Conservation (phyloP, 2,329 filamentous ascomycete genomes). For the Diplocarpon rosae region DNA sequence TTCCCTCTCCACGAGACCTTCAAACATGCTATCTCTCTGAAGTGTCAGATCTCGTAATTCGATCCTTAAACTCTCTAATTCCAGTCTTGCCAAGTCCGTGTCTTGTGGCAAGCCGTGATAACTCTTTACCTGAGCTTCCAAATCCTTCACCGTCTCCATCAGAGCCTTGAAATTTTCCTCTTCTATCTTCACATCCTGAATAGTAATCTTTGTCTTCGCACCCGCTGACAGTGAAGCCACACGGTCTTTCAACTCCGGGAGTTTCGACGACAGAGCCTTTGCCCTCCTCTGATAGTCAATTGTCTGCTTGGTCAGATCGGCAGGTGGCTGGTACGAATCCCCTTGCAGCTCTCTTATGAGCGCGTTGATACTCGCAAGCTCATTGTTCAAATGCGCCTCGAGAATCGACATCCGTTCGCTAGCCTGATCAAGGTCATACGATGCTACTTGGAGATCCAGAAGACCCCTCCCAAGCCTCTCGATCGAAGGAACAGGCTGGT, state of each 20-base stretch:
- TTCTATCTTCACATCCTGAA: constrained; percentile 47
- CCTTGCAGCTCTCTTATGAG: constrained; percentile 35
- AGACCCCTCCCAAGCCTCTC: constrained; percentile 41
- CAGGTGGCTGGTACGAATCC: constrained; percentile 40
- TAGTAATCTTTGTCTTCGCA: constrained; percentile 29
- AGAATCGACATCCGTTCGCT: constrained; percentile 43
- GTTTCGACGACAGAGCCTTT: constrained; percentile 53
- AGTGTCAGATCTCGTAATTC: constrained; percentile 51
- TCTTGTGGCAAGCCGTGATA: constrained; percentile 69
- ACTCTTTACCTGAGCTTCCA: constrained; percentile 51
- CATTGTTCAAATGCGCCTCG: constrained; percentile 42
- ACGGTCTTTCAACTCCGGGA: constrained; percentile 55
- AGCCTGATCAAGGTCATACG: constrained; percentile 43
- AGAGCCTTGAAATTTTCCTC: constrained; percentile 49
- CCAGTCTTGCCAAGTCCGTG: constrained; percentile 52
- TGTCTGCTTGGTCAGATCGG: constrained; percentile 57
- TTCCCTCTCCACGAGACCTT: constrained; percentile 54
- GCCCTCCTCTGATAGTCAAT: constrained; percentile 60
- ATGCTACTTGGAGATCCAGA: constrained; percentile 43
- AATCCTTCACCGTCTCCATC: constrained; percentile 42
- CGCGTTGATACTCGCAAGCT: constrained; percentile 32
- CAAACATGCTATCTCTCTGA: constrained; percentile 63
- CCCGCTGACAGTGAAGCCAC: constrained; percentile 31
- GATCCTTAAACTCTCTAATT: constrained; percentile 55
- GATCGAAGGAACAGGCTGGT: constrained; percentile 32